These are phyloP conservation scores for Magnaporthiopsis incrustans DNA, from an alignment of 2,329 filamentous ascomycete species.

Conservation along the genomic window DNA sequence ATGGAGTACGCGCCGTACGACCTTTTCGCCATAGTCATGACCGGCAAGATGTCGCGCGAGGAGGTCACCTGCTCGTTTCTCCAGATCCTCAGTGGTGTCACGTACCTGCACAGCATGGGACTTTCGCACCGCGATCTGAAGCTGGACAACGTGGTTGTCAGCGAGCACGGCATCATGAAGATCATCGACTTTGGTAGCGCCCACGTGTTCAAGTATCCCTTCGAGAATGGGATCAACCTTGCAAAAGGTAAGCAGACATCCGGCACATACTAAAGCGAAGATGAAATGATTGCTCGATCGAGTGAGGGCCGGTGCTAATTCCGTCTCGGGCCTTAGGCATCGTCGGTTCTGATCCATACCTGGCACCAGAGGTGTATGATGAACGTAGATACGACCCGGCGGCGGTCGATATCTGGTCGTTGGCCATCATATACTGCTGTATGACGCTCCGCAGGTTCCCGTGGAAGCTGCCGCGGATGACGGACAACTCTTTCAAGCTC, in stretches of 20 bases:
- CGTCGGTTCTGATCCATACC: constrained; percentile 84
- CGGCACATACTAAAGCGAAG: neutral
- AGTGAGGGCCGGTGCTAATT: neutral
- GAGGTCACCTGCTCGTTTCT: constrained; percentile 88
- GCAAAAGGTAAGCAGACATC: constrained; percentile 58
- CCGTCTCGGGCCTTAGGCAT: constrained; percentile 34
- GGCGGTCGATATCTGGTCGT: constrained; percentile 92
- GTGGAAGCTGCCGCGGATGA: constrained; percentile 88
- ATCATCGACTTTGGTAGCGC: constrained; percentile 98
- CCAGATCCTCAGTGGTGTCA: constrained; percentile 90
- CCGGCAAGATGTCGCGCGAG: constrained; percentile 87
- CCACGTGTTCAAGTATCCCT: constrained; percentile 94
- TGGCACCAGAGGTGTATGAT: constrained; percentile 95
- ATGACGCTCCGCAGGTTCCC: constrained; percentile 94
- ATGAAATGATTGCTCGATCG: neutral
- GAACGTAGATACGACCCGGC: constrained; percentile 88
- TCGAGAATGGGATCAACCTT: constrained; percentile 78
- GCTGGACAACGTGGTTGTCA: constrained; percentile 96
- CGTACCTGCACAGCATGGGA: constrained; percentile 91
- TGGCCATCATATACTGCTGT: constrained; percentile 98
- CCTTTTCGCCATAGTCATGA: constrained; percentile 98
- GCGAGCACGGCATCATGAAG: constrained; percentile 95
- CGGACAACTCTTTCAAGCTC: constrained; percentile 90
- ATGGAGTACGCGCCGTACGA: constrained; percentile 98
- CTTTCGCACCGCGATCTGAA: constrained; percentile 93